Evolutionary conservation across 768 basidiomycete genomes (phyloP), one percentile per base, ranked within the genome.

Genomic region (Tylopilus sp.): DNA sequence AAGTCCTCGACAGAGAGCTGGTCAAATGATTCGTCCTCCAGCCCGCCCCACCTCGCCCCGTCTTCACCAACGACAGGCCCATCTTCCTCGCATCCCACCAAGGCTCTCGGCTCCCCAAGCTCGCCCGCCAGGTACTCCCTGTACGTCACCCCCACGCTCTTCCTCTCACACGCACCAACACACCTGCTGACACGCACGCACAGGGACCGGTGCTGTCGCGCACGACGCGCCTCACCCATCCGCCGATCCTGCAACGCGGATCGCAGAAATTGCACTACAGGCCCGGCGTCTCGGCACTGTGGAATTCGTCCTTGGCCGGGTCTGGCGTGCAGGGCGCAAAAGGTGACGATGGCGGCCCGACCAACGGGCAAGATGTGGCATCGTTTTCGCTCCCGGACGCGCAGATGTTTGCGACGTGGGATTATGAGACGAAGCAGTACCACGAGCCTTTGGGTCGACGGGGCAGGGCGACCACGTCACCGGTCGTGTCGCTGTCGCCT

Each of bases 1-100:
- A 73, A 50, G 79, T 78, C 24, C 73, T 75, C 53, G 82, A 82
- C 11, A 68, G 77, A 52, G 85, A 83, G 55, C 74, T 78, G 28
- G 86, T 85, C 17, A 71, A 71, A 16, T 49, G 56, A 33, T 46
- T 38, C 1, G 38, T 64, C 45, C 66, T 63, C 62, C 78, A 78
- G 0, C 61, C 64, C 10, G 71, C 70, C 0, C 68, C 71, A 6
- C 70, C 76, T 14, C 63, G 74, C 4, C 60, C 74, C 6, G 66
- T 76, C 42, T 77, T 81, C 30, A 66, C 69, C 28, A 70, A 72
- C 50, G 77, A 80, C 53, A 77, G 81, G 41, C 71, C 92, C 25
- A 77, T 84, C 3, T 85, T 87, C 2, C 76, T 85, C 24, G 75
- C 85, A 21, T 82, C 81, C 50, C 78, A 85, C 49, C 86, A 88